Percentiles rank a stretch among this genome's conserved stretches.
Conservation (phyloP, 2,329 filamentous ascomycete species). For the Ceratocystis cubensis region DNA sequence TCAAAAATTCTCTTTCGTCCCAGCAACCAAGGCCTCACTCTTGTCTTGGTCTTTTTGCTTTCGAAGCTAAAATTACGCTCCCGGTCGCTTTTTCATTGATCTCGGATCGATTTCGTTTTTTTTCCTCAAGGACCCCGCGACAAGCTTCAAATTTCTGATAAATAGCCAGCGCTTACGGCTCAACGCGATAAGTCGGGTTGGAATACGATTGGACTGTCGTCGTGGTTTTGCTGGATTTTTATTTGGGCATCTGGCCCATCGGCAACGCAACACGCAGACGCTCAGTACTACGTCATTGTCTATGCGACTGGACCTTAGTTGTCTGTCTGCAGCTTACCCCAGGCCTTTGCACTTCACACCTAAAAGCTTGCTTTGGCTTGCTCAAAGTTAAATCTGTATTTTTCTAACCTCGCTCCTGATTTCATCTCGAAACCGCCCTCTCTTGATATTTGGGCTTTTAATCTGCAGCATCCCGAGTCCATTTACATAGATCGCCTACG, state of each 20-base stretch:
- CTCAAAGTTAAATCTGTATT: not conserved
- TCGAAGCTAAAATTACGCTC: not conserved
- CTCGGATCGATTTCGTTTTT: not conserved
- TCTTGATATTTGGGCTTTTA: not conserved
- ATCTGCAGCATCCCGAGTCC: not conserved
- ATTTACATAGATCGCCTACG: not conserved
- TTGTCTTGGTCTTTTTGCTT: not conserved
- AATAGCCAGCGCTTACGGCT: not conserved
- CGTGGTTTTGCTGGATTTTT: not conserved
- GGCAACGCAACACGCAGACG: not conserved
- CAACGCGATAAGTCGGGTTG: not conserved
- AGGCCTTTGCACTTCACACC: not conserved
- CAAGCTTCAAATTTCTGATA: not conserved
- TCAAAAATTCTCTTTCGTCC: slow-evolving; percentile 1
- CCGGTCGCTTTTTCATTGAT: not conserved
- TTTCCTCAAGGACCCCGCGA: not conserved
- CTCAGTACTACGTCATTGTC: slow-evolving; percentile 5
- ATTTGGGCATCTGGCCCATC: not conserved
- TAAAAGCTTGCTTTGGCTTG: not conserved
- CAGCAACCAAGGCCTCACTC: not conserved
- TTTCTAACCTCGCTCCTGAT: not conserved
- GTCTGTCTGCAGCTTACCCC: not conserved
- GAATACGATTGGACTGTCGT: not conserved
- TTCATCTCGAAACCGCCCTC: not conserved
- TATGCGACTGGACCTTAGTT: not conserved